These are phyloP conservation scores for Plantago elongata DNA, from an alignment of 257 asterid species.

Conservation along the genomic window DNA sequence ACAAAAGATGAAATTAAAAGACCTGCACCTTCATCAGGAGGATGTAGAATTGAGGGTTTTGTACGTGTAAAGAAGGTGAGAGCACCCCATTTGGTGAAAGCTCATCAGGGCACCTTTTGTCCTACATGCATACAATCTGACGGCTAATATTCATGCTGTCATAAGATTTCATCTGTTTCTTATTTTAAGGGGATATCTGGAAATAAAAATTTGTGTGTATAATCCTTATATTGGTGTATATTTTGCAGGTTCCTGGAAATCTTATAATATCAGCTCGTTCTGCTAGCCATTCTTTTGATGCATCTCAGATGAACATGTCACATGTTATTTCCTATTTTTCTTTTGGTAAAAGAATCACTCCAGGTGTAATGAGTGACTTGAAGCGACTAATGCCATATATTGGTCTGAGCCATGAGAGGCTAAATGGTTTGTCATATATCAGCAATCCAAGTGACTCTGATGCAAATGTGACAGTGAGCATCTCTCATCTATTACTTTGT, in stretches of 20 bases:
- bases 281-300: slow-evolving; percentile 86
- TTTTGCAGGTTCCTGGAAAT: slow-evolving; percentile 88
- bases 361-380: slow-evolving; percentile 61
- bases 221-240: slow-evolving; percentile 18
- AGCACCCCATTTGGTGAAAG: slow-evolving; percentile 12
- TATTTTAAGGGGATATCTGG: background rate
- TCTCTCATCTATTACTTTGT: slow-evolving; percentile 8
- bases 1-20: slow-evolving; percentile 46
- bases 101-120: background rate
- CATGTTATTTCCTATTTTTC: slow-evolving; percentile 73
- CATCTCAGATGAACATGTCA: slow-evolving; percentile 96
- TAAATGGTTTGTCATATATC: slow-evolving; percentile 66
- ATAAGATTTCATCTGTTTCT: background rate
- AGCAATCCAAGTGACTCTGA: slow-evolving; percentile 78
- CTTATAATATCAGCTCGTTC: slow-evolving; percentile 89
- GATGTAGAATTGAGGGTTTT: slow-evolving; percentile 94
- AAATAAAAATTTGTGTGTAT: background rate
- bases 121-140: no score
- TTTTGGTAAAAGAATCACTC: slow-evolving; percentile 75
- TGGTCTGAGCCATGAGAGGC: slow-evolving; percentile 71
- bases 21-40: slow-evolving; percentile 93
- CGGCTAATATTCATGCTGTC: background rate
- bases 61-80: slow-evolving; percentile 92
- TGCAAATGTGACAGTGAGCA: slow-evolving; percentile 91
- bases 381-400: slow-evolving; percentile 70